These are phyloP conservation scores for Penicillium sumatraense DNA, from an alignment of 2,329 filamentous ascomycete genomes.

Conservation along the genomic window DNA sequence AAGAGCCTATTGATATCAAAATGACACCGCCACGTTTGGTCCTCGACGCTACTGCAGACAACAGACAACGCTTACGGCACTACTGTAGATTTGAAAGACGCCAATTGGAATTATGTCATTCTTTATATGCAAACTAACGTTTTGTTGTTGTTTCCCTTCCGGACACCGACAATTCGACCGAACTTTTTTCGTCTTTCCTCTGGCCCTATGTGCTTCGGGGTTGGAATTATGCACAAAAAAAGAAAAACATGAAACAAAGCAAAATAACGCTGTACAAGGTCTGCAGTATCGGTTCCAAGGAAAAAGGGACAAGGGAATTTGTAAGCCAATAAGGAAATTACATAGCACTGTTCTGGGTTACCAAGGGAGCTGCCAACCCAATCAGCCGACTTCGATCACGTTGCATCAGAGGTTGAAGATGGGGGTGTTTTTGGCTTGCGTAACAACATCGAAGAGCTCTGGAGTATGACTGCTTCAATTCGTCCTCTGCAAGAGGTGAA, in stretches of 20 bases:
- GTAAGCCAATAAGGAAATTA: slow-evolving; percentile 4
- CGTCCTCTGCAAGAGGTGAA: slow-evolving; percentile 13
- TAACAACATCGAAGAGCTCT: slow-evolving; percentile 4
- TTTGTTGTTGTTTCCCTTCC: not conserved
- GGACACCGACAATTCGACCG: slow-evolving; percentile 1
- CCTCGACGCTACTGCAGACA: slow-evolving; percentile 27
- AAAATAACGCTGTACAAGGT: slow-evolving; percentile 4
- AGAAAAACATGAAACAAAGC: not conserved
- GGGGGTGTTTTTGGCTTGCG: slow-evolving; percentile 1
- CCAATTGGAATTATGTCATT: slow-evolving; percentile 10
- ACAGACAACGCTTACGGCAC: slow-evolving; percentile 18
- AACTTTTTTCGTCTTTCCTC: not conserved
- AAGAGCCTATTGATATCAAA: slow-evolving; percentile 12
- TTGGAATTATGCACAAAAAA: slow-evolving; percentile 3
- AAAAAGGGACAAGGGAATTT: slow-evolving; percentile 1
- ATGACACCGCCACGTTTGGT: slow-evolving; percentile 31
- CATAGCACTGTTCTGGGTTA: slow-evolving; percentile 13
- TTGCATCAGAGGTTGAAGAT: slow-evolving; percentile 8
- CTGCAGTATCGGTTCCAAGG: slow-evolving; percentile 8
- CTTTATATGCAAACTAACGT: slow-evolving; percentile 5
- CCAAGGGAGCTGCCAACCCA: slow-evolving; percentile 5
- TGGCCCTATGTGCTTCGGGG: not conserved
- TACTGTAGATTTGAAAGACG: not conserved
- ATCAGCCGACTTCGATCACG: slow-evolving; percentile 12
- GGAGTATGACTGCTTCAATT: slow-evolving; percentile 1